Base-by-base conservation (phyloP, 306 rosid species). In the Pueraria montana region DNA sequence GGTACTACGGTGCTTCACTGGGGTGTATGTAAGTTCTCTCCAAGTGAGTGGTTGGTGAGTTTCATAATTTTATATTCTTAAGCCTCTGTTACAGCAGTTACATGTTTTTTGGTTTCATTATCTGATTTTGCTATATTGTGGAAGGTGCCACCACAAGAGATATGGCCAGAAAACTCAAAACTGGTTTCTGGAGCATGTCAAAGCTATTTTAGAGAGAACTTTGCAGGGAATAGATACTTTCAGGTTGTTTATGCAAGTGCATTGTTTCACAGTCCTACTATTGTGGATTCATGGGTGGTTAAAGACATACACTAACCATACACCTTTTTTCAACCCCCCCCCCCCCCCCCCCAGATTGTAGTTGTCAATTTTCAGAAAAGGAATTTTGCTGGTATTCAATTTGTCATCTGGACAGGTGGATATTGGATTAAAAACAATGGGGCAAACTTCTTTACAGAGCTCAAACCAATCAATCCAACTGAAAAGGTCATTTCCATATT, bases 1-100 rank as follows among this genome's bases (percentile, higher is more conserved):
- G 67, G 38, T 61, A 61, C 67, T 26, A 61, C 67, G 18, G 67
- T 61, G 38, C 67, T 61, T 61, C 67, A 61, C 67, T 61, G 67
- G 67, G 67, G 40, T 61, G 10, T 61, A 26, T 24, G 38, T 13
- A 61, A 26, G 38, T 61, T 5, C 34, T 61, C 38, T 61, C 67
- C 40, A 61, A 61, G 67, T 12, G 67, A 61, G 67, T 24, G 67
- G 67, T 26, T 61, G 67, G 67, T 61, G 38, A 61, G 67, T 61
- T 26, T 23, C 11, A 11, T 58, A 24, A 58, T 58, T 9, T 55
- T 30, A 58, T 58, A 21, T 58, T 21, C n/a, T 61, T 26, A 12
- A 23, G 67, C 67, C 38, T 26, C 67, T 26, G 67, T 11, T 61
- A 27, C 17, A 61, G 8, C 67, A 24, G 38, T 12, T 12, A 13